Conservation (phyloP, 139 green algal genomes). For the Coelastrella sp. region DNA sequence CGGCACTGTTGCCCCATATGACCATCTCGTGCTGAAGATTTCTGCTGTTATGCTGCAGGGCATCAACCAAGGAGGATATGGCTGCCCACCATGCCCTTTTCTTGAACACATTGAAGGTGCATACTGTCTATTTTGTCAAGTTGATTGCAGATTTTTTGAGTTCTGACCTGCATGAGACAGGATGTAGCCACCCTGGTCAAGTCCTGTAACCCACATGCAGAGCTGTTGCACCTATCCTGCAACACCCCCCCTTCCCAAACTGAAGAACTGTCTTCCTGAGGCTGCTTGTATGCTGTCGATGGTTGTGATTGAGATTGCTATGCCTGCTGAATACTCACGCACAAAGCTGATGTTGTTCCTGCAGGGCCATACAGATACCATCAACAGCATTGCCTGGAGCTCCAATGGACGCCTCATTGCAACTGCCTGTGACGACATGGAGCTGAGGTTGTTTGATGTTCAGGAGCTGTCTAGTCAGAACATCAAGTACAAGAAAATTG, state of each 20-base stretch:
- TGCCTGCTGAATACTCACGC: not conserved
- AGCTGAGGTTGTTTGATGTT: constrained; percentile 44
- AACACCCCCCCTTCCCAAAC: too few species aligned
- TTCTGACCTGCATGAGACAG: too few species aligned
- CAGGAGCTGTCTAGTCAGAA: constrained; percentile 8
- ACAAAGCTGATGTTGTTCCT: not conserved
- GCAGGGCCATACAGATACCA: constrained; percentile 58
- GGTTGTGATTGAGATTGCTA: not conserved
- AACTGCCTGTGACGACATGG: constrained; percentile 63
- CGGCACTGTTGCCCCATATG: too few species aligned
- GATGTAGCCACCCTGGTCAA: too few species aligned
- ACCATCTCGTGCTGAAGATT: not conserved
- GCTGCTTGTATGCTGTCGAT: too few species aligned
- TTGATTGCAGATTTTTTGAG: too few species aligned
- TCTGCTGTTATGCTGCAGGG: constrained; percentile 16
- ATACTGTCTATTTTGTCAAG: not conserved
- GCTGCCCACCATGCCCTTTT: constrained; percentile 61
- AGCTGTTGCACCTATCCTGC: too few species aligned
- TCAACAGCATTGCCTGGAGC: constrained; percentile 57
- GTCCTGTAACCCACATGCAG: too few species aligned
- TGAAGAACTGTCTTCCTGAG: too few species aligned
- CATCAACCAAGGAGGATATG: constrained; percentile 62
- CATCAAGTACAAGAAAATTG: constrained; percentile 27
- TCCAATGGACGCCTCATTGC: constrained; percentile 52
- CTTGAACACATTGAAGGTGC: constrained; percentile 64